Base-by-base conservation (phyloP, 2,329 filamentous ascomycete genomes). In the Neofusicoccum laricinum region DNA sequence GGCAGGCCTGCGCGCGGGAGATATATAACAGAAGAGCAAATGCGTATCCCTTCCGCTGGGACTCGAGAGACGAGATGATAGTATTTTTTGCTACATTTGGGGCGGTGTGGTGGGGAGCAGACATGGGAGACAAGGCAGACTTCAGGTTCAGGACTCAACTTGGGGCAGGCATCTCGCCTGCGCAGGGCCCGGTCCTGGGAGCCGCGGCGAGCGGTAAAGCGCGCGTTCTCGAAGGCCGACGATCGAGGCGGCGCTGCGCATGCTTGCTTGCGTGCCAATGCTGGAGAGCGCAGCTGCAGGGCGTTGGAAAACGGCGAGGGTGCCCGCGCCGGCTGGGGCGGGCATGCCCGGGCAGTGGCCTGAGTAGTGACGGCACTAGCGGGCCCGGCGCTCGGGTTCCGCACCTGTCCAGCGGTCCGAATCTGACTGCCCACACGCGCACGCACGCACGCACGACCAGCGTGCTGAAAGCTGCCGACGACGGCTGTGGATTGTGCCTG, bases 141-240 rank as follows among this genome's bases (percentile, higher is more conserved):
- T 64, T 63, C 66, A 66, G 64, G 38, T 64, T 63, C 66, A 66
- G 64, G 38, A 34, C 46, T 61, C 43, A 36, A 59, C 55, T 59
- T 59, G 55, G 55, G 25, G 55, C 53, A 58, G 53, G 53, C 38
- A 58, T 58, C 21, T 58, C 53, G 53, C 53, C 53, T 58, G 40
- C n/a, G 45, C 12, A 51, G 48, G 50, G 17, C 62, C 51, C 57
- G 65, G 45, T 63, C 49, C 64, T 65, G 67, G 65, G 62, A 68
- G 63, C 71, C 73, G 69, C 74, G 71, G 73, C 71, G 73, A 68
- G 75, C 74, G 74, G 69, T 58, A 66, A 65, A 66, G 62, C 40
- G 55, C 21, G 75, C 71, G 74, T 74, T 71, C 70, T 66, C 50
- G 63, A 63, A 66, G 65, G 46, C 34, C 25, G 38, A 45, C 51